phyloP scores from a whole-genome alignment of 192 early-diverging fungal species.

The Backusella circina region DNA sequence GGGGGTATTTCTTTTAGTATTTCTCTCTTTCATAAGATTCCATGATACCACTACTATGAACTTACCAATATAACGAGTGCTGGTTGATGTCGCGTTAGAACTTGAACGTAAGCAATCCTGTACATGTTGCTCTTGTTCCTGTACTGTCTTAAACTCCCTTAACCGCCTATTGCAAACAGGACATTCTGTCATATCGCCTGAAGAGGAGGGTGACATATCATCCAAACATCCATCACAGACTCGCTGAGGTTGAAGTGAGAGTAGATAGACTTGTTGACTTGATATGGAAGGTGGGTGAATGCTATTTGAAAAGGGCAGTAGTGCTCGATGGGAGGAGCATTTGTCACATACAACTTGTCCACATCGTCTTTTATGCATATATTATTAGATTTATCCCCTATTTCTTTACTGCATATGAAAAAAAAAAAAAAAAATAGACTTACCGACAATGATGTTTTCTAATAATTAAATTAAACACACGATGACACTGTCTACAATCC shows the following conservation, averaged over 20 bases:
- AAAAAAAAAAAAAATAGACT: neutral
- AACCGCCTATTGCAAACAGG: conserved; percentile 63
- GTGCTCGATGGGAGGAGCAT: conserved; percentile 18
- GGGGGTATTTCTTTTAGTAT: neutral
- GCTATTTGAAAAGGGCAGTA: conserved; percentile 8
- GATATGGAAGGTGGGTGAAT: neutral
- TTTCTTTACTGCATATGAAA: no score
- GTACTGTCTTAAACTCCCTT: conserved; percentile 37
- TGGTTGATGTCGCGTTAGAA: conserved; percentile 36
- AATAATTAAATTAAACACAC: conserved; percentile 18
- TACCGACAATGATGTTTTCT: conserved; percentile 21
- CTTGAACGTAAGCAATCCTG: conserved; percentile 51
- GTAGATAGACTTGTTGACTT: neutral
- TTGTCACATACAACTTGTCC: conserved; percentile 22
- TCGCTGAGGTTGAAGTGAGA: conserved; percentile 14
- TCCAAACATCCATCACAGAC: conserved; percentile 18
- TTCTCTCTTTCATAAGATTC: no score
- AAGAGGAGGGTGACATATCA: conserved; percentile 18
- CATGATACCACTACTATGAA: no score
- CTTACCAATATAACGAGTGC: conserved; percentile 66
- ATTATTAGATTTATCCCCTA: neutral
- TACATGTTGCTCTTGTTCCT: conserved; percentile 62
- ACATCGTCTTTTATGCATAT: conserved; percentile 14
- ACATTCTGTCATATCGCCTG: conserved; percentile 67
- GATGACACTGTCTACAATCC: conserved; percentile 14